A percentile compares a stretch with the other conserved stretches of the same genome.
Evolutionary conservation across 2,329 filamentous ascomycete species (phyloP).

Genomic region (Sporothrix humicola): DNA sequence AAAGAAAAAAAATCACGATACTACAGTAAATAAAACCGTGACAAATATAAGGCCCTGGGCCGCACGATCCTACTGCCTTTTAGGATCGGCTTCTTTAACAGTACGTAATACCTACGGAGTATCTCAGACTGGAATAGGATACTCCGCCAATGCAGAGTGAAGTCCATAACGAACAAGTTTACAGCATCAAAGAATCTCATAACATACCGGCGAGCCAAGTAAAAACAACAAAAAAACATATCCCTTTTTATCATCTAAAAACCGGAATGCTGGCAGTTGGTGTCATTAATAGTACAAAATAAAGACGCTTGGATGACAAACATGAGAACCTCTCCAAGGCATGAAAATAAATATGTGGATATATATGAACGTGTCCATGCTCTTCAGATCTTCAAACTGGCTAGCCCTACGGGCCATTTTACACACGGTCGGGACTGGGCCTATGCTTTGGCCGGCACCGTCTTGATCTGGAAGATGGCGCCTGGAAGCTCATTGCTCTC

Average conservation of each 20-base stretch:
- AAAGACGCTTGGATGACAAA: conserved; percentile 7
- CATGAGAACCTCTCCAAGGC: conserved; percentile 1
- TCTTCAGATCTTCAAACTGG: too few relatives aligned
- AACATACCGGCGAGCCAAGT: background rate
- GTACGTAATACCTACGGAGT: too few relatives aligned
- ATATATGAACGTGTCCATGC: too few relatives aligned
- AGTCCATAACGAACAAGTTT: too few relatives aligned
- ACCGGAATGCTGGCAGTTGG: conserved; percentile 19
- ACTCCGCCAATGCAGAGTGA: too few relatives aligned
- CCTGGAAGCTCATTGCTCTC: conserved; percentile 85
- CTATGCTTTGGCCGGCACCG: conserved; percentile 69
- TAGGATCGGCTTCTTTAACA: too few relatives aligned
- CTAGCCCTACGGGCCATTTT: too few relatives aligned
- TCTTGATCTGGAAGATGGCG: conserved; percentile 96
- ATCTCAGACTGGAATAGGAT: too few relatives aligned
- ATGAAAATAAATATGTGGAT: background rate
- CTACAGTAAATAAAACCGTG: background rate
- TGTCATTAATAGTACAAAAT: conserved; percentile 24
- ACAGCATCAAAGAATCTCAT: too few relatives aligned
- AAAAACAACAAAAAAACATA: background rate
- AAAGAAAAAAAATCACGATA: background rate
- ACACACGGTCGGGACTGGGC: too few relatives aligned
- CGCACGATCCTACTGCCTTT: too few relatives aligned
- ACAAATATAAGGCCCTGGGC: background rate
- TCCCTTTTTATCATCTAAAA: background rate